Conservation (phyloP, 208 protist genomes). For the Paratrypanosoma confusum region DNA sequence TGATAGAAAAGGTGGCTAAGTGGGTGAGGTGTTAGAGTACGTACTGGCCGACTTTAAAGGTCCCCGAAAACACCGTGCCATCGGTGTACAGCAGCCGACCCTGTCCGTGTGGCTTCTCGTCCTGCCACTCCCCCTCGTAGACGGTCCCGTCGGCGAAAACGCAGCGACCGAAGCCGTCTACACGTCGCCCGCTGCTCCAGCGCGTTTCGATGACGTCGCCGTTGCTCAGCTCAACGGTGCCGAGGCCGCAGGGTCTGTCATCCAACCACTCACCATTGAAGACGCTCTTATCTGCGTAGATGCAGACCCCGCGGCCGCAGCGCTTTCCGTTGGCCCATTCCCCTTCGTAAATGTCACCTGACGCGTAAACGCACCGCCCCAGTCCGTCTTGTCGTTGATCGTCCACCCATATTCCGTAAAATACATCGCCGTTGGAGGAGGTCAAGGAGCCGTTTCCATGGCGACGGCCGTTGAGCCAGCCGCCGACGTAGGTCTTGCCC, state of each 20-base stretch:
- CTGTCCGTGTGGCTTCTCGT: constrained; percentile 55
- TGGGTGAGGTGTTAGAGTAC: constrained; percentile 33
- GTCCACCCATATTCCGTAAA: constrained; percentile 62
- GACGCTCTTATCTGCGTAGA: constrained; percentile 57
- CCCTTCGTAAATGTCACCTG: constrained; percentile 66
- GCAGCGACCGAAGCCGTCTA: constrained; percentile 54
- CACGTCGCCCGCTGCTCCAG: constrained; percentile 36
- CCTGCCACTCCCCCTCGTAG: constrained; percentile 64
- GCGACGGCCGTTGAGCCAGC: constrained; percentile 65
- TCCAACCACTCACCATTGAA: constrained; percentile 76
- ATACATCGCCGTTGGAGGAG: constrained; percentile 68
- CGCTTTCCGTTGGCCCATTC: constrained; percentile 54
- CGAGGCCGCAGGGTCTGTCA: constrained; percentile 56
- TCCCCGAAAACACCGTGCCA: constrained; percentile 65
- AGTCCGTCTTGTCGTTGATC: constrained; percentile 50
- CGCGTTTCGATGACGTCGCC: constrained; percentile 57
- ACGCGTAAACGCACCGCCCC: constrained; percentile 36
- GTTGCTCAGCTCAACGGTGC: constrained; percentile 39
- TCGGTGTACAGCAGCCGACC: constrained; percentile 72
- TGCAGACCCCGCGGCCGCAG: constrained; percentile 47
- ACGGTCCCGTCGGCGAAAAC: constrained; percentile 62
- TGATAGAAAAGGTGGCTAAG: no score
- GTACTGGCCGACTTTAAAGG: constrained; percentile 65
- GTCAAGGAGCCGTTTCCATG: constrained; percentile 69
- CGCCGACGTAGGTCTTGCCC: constrained; percentile 58